Percentiles rank a stretch among this genome's conserved stretches.
Evolutionary conservation across 345 rosid species (phyloP).

Genomic region (Trapa bicornis): DNA sequence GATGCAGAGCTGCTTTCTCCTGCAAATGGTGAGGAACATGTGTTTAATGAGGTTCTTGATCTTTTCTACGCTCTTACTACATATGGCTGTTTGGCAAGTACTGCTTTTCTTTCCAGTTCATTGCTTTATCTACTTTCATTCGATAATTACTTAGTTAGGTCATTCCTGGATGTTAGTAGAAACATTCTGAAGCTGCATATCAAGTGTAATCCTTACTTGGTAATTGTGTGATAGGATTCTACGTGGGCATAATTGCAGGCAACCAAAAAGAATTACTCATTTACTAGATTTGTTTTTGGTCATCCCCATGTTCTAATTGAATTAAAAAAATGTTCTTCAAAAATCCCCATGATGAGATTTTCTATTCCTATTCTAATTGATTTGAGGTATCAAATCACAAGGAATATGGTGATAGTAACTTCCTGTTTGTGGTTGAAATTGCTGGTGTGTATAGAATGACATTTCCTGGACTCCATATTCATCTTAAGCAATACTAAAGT

Average conservation of each 20-base stretch:
- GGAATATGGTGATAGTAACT: not conserved
- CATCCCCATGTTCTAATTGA: not conserved
- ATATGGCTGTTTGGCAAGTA: constrained; percentile 17
- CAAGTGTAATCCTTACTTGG: not conserved
- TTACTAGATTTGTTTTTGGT: not conserved
- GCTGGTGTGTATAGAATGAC: not conserved
- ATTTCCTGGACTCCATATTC: not conserved
- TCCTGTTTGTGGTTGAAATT: constrained; percentile 1
- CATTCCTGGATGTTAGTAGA: not conserved
- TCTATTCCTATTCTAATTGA: not conserved
- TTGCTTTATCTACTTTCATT: constrained; percentile 6
- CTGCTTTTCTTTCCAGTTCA: constrained; percentile 41
- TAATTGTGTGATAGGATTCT: not conserved
- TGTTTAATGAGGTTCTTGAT: constrained; percentile 68
- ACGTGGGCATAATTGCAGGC: not conserved
- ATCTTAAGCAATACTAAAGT: not conserved
- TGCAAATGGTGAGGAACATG: constrained; percentile 76
- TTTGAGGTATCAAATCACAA: not conserved
- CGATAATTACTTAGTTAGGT: not conserved
- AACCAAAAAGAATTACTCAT: not conserved
- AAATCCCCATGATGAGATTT: not conserved
- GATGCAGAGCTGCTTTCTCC: constrained; percentile 78
- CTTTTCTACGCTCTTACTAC: not conserved
- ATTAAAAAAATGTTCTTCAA: not conserved
- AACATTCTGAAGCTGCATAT: not conserved